Conservation (phyloP, 2,329 filamentous ascomycete genomes). For the Scytalidium lignicola region DNA sequence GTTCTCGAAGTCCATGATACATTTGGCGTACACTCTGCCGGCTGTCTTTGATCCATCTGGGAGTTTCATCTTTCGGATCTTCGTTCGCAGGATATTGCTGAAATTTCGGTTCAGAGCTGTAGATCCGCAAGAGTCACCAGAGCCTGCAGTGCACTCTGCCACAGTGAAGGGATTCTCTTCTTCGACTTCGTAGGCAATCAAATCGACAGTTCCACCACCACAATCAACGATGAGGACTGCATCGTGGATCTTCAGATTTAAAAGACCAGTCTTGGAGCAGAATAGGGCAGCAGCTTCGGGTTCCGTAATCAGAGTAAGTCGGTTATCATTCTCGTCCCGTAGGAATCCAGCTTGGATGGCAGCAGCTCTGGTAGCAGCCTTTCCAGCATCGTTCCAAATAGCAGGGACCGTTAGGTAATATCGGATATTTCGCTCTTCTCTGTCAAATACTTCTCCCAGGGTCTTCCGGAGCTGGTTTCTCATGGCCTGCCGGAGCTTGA, state of each 20-base stretch:
- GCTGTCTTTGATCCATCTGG: constrained; percentile 95
- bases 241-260: constrained; percentile 97
- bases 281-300: constrained; percentile 96
- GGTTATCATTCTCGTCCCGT: constrained; percentile 95
- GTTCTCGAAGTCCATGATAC: constrained; percentile 99
- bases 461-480: constrained; percentile 93
- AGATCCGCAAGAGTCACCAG: constrained; percentile 96
- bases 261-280: constrained; percentile 91
- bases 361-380: constrained; percentile 90
- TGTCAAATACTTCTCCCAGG: constrained; percentile 92
- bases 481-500: constrained; percentile 97
- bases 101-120: constrained; percentile 97
- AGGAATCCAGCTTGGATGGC: constrained; percentile 97
- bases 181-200: constrained; percentile 98
- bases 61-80: constrained; percentile 99
- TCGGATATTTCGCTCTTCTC: constrained; percentile 95
- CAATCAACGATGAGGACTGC: constrained; percentile 98
- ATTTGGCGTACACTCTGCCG: constrained; percentile 97
- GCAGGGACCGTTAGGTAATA: constrained; percentile 98
- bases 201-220: constrained; percentile 95
- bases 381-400: constrained; percentile 98
- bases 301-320: constrained; percentile 89
- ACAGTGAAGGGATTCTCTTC: constrained; percentile 97
- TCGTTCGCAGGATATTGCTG: constrained; percentile 93
- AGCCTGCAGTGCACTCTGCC: constrained; percentile 93